These are phyloP conservation scores for Xylaria digitata DNA, from an alignment of 2,329 filamentous ascomycete species.

Conservation along the genomic window DNA sequence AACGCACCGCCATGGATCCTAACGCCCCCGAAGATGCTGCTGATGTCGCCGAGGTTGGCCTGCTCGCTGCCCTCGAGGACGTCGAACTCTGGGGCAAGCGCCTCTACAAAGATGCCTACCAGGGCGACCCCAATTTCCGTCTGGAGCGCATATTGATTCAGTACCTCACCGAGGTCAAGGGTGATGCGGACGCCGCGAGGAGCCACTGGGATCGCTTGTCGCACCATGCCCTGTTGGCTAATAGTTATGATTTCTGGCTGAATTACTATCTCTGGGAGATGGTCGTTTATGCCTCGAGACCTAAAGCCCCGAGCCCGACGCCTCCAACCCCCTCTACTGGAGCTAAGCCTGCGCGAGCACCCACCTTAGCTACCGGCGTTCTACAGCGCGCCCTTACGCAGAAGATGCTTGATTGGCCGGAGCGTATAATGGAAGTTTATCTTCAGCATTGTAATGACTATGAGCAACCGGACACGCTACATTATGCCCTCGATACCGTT, in stretches of 20 bases:
- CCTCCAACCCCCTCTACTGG: slow-evolving; percentile 54
- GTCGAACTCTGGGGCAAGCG: slow-evolving; percentile 82
- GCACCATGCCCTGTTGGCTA: slow-evolving; percentile 71
- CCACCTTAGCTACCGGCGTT: slow-evolving; percentile 79
- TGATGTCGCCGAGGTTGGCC: slow-evolving; percentile 89
- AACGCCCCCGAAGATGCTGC: slow-evolving; percentile 82
- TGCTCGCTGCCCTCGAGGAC: slow-evolving; percentile 86
- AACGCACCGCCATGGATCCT: slow-evolving; percentile 81
- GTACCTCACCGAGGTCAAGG: slow-evolving; percentile 86
- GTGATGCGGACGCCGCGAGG: slow-evolving; percentile 80
- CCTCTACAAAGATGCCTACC: slow-evolving; percentile 78
- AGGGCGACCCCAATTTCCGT: slow-evolving; percentile 88
- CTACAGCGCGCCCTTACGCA: slow-evolving; percentile 75
- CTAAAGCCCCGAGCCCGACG: slow-evolving; percentile 64
- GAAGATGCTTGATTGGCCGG: slow-evolving; percentile 77
- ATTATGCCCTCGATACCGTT: slow-evolving; percentile 77
- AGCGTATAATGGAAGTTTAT: slow-evolving; percentile 79
- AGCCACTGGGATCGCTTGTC: slow-evolving; percentile 79
- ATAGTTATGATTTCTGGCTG: slow-evolving; percentile 94
- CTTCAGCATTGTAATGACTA: slow-evolving; percentile 89
- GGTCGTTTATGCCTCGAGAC: slow-evolving; percentile 65
- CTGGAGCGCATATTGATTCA: slow-evolving; percentile 93
- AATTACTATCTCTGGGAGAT: slow-evolving; percentile 94
- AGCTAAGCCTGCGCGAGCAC: slow-evolving; percentile 67
- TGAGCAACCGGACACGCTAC: slow-evolving; percentile 80